Evolutionary conservation across 441 rosid species (phyloP), one percentile per base, ranked within the genome.

Genomic region (Flueggea neowawraea): DNA sequence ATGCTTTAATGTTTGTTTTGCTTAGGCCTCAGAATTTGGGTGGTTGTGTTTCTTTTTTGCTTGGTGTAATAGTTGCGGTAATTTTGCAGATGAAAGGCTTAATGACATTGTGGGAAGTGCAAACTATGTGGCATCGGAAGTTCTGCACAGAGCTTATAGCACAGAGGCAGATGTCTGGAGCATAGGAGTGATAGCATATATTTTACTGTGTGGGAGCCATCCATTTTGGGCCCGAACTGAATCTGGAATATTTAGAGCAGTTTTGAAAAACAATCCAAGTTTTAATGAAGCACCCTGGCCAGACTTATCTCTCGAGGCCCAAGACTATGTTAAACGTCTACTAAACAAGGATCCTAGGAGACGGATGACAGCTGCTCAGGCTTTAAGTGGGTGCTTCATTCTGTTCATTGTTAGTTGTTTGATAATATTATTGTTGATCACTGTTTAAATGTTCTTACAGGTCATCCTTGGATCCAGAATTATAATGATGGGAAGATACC

Each of bases 111-210:
- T 95, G 65, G 99, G 99, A 54, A 95, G 98, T 69, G 98, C 97
- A 6, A 88, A 90, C 72, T 95, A 95, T 57, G 98, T 95, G 67
- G 95, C 98, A 50, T 98, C 99, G 41, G 99, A 95, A 83, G 99
- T 95, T 67, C 86, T 95, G 55, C 96, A 90, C 66, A 83, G 98
- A 76, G 85, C 93, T 60, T 95, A 91, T 70, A 75, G 82, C 72
- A 80, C 95, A 7, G 99, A 95, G 72, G 98, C 99, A 6, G 99
- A 95, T 83, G 96, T 87, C 28, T 95, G 99, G 99, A 95, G 99
- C 66, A 67, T 90, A 52, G 99, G 99, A 28, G 98, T 95, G 12
- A 90, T 95, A 63, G 81, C 98, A 32, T 95, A 91, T 70, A 95
- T 95, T 76, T 89, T 95, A 12, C 72, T 95, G 60, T 85, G 99